Conservation (phyloP, 352 stramenopile genomes). For the Albugo candida region DNA sequence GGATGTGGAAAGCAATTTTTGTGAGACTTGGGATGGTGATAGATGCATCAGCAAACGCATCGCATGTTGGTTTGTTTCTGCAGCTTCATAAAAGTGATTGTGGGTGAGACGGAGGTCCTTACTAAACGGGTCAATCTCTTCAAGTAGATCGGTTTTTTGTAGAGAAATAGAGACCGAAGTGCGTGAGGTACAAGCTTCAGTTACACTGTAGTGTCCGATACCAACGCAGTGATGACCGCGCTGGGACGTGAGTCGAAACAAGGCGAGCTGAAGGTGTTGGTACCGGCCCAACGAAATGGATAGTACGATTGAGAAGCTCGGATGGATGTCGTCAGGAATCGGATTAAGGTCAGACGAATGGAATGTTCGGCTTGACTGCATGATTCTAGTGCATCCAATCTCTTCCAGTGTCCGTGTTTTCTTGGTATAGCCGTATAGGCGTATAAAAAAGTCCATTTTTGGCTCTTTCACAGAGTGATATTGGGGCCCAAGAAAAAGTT, state of each 20-base stretch:
- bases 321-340: slow-evolving; percentile 8
- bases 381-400: slow-evolving; percentile 32
- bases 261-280: slow-evolving; percentile 39
- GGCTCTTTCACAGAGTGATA: no score
- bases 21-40: background rate
- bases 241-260: slow-evolving; percentile 25
- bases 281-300: slow-evolving; percentile 27
- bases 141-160: background rate
- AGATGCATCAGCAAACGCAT: background rate
- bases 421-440: slow-evolving; percentile 23
- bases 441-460: no score
- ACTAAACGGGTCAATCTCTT: background rate
- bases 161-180: no score
- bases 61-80: background rate
- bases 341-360: background rate
- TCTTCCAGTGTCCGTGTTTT: slow-evolving; percentile 27
- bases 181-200: no score
- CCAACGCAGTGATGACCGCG: slow-evolving; percentile 24
- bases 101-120: no score
- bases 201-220: slow-evolving; percentile 9
- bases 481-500: no score
- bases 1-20: background rate
- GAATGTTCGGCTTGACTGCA: slow-evolving; percentile 14
- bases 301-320: slow-evolving; percentile 40
- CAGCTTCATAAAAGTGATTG: background rate